Evolutionary conservation across 208 protist genomes (phyloP), one percentile per base, ranked within the genome.

Genomic region (Acanthamoeba sp.): DNA sequence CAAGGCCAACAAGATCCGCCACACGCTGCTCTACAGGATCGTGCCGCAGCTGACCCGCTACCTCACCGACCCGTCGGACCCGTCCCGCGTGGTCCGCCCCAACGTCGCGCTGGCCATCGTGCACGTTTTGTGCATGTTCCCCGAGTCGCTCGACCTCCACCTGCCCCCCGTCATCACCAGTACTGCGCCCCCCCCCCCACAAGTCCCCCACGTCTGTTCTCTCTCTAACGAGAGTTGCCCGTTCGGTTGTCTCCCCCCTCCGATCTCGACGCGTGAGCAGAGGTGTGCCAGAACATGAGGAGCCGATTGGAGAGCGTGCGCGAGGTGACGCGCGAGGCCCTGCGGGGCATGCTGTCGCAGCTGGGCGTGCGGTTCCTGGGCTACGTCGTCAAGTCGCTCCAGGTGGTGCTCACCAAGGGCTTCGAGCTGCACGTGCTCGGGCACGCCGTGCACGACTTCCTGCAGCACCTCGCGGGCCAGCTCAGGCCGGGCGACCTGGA

Each of bases 251-350:
- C 62, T n/a, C 52, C 20, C 52, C 10, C 32, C 24, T 87, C 24
- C 6, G 6, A 4, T 73, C 38, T 48, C 24, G 18, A 40, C 27
- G 2, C 10, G 0, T 14, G 29, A 18, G 48, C 88, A 93, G 88
- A 93, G 88, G 88, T 93, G 62, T 93, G 88, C 88, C 55, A 93
- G 34, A 93, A 93, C 69, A 82, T 93, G 88, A 22, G 64, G 16
- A 93, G 42, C 64, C 38, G 88, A 48, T 24, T 93, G 62, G 88
- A 93, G 64, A 80, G 69, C 50, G 88, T 80, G n/a, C 88, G 88
- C 34, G 88, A 93, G 29, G 40, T 24, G 27, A 80, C 88, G 20
- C 42, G 88, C n/a, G 88, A 71, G 88, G 64, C 88, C 42, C 88
- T 93, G 40, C 55, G 64, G 12, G 62, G 64, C 59, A 93, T 93